A percentile compares a stretch with the other conserved stretches of the same genome.
Evolutionary conservation across 306 rosid genomes (phyloP).

Genomic region (Fragaria ananassa): DNA sequence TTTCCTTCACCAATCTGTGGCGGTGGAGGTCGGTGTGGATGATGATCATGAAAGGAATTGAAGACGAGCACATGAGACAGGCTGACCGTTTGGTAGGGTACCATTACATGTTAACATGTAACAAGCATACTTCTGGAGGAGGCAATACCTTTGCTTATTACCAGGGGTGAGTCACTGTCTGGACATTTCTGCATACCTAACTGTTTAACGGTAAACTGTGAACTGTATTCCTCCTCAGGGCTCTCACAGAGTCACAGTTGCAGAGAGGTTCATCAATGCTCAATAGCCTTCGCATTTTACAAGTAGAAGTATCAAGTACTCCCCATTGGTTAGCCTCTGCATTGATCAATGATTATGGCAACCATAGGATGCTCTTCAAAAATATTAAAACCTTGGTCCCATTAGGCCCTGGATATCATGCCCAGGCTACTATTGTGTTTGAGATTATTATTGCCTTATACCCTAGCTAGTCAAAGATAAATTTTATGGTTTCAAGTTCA

Average conservation of each 20-base stretch:
- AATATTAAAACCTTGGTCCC: neutral
- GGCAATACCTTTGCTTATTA: neutral
- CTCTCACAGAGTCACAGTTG: neutral
- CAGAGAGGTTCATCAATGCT: neutral
- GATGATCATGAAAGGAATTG: neutral
- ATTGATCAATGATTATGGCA: neutral
- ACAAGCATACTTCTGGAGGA: neutral
- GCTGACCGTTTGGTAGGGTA: neutral
- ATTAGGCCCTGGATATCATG: neutral
- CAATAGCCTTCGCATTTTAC: neutral
- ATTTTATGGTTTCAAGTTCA: neutral
- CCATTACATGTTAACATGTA: neutral
- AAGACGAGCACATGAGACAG: neutral
- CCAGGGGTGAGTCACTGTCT: neutral
- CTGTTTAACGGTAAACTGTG: constrained; percentile 9
- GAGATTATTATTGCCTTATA: neutral
- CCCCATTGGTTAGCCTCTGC: neutral
- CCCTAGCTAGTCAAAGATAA: neutral
- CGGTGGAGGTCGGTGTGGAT: neutral
- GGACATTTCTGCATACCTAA: constrained; percentile 11
- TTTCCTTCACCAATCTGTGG: constrained; percentile 2
- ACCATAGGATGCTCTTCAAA: constrained; percentile 3
- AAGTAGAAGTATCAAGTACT: neutral
- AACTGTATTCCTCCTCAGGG: neutral
- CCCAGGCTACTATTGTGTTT: neutral